Evolutionary conservation across 805 yeast species (phyloP).

Genomic region (Saccharomycopsis synnaedendra): DNA sequence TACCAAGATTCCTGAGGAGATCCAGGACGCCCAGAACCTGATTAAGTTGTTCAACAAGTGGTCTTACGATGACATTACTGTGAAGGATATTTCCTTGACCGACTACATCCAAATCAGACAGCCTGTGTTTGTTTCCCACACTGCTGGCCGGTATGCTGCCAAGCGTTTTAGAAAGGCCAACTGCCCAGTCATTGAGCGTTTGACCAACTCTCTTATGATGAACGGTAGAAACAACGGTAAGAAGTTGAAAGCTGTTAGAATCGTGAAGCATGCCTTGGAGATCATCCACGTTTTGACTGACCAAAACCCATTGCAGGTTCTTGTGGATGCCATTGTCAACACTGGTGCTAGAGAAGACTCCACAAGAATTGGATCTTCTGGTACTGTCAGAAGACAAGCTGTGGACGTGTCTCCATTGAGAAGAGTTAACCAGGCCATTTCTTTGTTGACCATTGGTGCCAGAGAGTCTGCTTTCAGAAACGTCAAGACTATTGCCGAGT

Average conservation of each 20-base stretch:
- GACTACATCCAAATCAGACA: constrained; percentile 97
- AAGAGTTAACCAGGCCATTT: constrained; percentile 99
- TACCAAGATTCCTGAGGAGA: constrained; percentile 93
- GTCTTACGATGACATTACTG: constrained; percentile 96
- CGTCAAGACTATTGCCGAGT: constrained; percentile 99
- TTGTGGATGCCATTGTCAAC: constrained; percentile 99
- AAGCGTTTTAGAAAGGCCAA: constrained; percentile 99
- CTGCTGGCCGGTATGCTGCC: constrained; percentile 99
- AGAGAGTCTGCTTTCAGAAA: constrained; percentile 99
- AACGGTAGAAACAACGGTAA: constrained; percentile 99
- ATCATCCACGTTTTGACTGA: constrained; percentile 95
- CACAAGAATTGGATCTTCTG: constrained; percentile 99
- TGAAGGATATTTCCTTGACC: constrained; percentile 94
- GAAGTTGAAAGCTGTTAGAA: constrained; percentile 99
- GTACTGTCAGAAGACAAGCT: constrained; percentile 99
- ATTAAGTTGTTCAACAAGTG: constrained; percentile 99
- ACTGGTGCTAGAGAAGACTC: constrained; percentile 99
- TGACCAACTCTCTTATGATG: constrained; percentile 99
- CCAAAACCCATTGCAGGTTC: constrained; percentile 98
- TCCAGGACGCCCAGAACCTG: constrained; percentile 91
- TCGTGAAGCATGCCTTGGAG: constrained; percentile 98
- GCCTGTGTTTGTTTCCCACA: constrained; percentile 97
- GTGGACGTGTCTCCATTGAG: constrained; percentile 99
- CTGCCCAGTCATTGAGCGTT: constrained; percentile 98
- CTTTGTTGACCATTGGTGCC: constrained; percentile 97